Evolutionary conservation across 805 yeast species (phyloP), one percentile per base, ranked within the genome.

Genomic region (Ogataea corticis): DNA sequence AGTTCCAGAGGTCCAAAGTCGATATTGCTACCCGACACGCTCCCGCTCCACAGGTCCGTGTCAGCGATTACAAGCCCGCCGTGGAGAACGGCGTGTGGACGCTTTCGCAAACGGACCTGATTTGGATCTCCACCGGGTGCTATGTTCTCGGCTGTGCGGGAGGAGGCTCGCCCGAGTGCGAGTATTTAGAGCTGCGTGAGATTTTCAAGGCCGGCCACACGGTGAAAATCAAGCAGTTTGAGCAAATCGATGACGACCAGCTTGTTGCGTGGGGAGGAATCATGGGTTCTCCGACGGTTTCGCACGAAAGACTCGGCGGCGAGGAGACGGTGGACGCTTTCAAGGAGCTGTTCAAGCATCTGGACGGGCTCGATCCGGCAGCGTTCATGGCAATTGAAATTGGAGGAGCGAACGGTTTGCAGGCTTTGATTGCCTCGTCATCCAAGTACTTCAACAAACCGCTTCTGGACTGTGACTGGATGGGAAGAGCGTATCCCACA

Each of bases 91-190:
- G 67, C 23, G 64, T 60, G 55, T 72, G 76, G 77, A 44, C 61
- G 6, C 45, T 72, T 12, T 61, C 69, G 3, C 73, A 65, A 46
- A 58, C 58, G 4, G 79, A 74, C 56, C 47, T 73, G 68, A 75
- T 71, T 33, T 65, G 64, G 48, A 46, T 74, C 4, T 53, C 68
- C 29, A 62, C 70, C 38, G 79, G 79, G 14, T 57, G 70, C 18
- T 49, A 73, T 48, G 69, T 74, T 41, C 63, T 74, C 2, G 79
- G 79, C 6, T 70, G 75, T 57, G 79, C 77, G 2, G 79, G 79
- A n/a, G 79, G 79, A 28, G 79, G 79, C 32, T 65, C 65, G 36
- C 78, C 79, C 27, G 70, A 72, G 52, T 61, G 73, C 5, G 55
- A 52, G 15, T 71, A 51, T 44, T 56, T 74, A 25, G 68, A 66